Evolutionary conservation across 257 asterid genomes (phyloP), one percentile per base, ranked within the genome.

Genomic region (Nicotiana sylvestris): DNA sequence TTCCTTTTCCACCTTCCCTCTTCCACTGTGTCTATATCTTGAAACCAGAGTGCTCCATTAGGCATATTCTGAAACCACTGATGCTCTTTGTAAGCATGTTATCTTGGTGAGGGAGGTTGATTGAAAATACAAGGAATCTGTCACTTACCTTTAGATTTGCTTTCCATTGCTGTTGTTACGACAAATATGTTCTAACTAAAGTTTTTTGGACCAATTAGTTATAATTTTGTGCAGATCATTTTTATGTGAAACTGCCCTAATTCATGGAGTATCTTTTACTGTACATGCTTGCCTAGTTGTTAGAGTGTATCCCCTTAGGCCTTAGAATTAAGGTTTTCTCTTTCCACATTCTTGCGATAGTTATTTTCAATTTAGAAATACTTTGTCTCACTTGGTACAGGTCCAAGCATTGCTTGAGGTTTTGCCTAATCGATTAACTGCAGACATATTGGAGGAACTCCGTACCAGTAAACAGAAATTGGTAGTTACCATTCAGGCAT

Each of bases 371-470:
- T n/a, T 29, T 53, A 57, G 32, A 51, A 76, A 76, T 76, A 27
- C 17, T 12, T 65, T 46, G 72, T 81, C 67, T 85, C 80, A n/a
- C 84, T 77, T 85, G 77, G 79, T 92, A 85, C 91, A 96, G 99
- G 94, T 96, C 78, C 94, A 90, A 92, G 88, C 91, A 87, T 92
- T 96, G 85, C 93, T 96, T 62, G 99, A 93, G 93, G 97, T 94
- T 84, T 93, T 96, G 81, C 98, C 99, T 35, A 96, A 94, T 85
- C 91, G 98, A 81, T 87, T 96, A 89, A 96, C 98, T 4, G 98
- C 91, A 76, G 93, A 92, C 86, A 88, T 96, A 84, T 85, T 96
- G 89, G 99, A 94, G 91, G 92, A 96, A 87, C 98, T 96, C 65
- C 94, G 99, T 61, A 93, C 89, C 83, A 94, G 97, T 97, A 96